Evolutionary conservation across 1,284 basidiomycete species (phyloP).

Genomic region (Chondrostereum purpureum): DNA sequence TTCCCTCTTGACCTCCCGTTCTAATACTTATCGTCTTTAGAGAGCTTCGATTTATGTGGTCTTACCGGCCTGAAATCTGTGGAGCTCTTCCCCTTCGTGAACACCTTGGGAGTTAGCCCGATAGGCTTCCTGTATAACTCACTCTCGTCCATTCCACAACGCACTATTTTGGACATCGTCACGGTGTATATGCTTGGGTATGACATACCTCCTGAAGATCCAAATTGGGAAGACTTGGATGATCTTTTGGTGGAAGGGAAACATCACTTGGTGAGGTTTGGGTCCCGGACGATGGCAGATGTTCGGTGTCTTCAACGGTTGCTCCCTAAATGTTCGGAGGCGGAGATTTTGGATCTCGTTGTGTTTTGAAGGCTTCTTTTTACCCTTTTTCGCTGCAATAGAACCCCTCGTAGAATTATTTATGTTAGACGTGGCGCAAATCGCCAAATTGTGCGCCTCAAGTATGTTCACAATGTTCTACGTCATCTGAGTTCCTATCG

Average conservation of each 20-base stretch:
- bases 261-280: neutral
- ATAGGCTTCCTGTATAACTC: neutral
- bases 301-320: neutral
- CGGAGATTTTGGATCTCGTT: neutral
- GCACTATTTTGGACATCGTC: neutral
- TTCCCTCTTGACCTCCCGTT: too few species aligned
- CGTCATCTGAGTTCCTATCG: too few species aligned
- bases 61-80: neutral
- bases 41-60: neutral
- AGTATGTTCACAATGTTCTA: too few species aligned
- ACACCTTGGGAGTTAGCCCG: neutral
- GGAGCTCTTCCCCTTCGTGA: neutral
- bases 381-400: too few species aligned
- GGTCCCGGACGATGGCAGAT: neutral
- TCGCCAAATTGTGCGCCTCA: too few species aligned
- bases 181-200: neutral
- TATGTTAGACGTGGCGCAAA: too few species aligned
- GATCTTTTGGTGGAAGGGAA: neutral
- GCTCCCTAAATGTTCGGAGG: neutral
- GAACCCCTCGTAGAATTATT: too few species aligned
- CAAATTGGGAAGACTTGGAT: neutral
- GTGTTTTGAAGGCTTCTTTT: neutral
- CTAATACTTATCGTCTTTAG: neutral
- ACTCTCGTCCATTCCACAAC: neutral
- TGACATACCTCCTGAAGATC: neutral